Conservation (phyloP, 169 alveolate genomes). For the Cryptosporidium andersoni region DNA sequence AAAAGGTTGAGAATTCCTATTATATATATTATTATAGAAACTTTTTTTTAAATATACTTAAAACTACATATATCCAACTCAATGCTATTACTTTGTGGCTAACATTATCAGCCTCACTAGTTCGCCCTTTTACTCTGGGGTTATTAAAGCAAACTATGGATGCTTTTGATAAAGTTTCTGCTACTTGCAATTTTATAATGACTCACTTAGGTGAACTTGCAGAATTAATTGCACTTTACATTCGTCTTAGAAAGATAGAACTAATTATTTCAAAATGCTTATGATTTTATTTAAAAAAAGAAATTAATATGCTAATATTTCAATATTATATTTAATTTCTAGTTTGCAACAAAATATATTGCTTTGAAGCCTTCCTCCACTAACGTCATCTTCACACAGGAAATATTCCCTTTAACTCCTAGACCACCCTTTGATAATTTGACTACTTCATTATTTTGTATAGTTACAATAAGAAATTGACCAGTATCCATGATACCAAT, state of each 20-base stretch:
- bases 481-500: constrained; percentile 59
- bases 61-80: constrained; percentile 1
- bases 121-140: constrained; percentile 28
- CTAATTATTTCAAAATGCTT: too few relatives aligned
- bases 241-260: neutral
- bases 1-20: constrained; percentile 1
- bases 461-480: constrained; percentile 16
- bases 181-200: constrained; percentile 8
- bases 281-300: too few relatives aligned
- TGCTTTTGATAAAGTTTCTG: constrained; percentile 47
- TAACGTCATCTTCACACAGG: constrained; percentile 39
- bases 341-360: constrained; percentile 17
- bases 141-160: constrained; percentile 58
- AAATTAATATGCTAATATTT: too few relatives aligned
- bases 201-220: constrained; percentile 7
- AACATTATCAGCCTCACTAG: constrained; percentile 32
- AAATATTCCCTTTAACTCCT: constrained; percentile 51
- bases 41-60: constrained; percentile 5
- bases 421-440: constrained; percentile 49
- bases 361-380: constrained; percentile 22
- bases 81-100: constrained; percentile 39
- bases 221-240: constrained; percentile 32
- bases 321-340: too few relatives aligned
- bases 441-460: constrained; percentile 27
- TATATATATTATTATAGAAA: constrained; percentile 15